Conservation (phyloP, 1,139 yeast genomes). For the Suhomyces yuchorum region DNA sequence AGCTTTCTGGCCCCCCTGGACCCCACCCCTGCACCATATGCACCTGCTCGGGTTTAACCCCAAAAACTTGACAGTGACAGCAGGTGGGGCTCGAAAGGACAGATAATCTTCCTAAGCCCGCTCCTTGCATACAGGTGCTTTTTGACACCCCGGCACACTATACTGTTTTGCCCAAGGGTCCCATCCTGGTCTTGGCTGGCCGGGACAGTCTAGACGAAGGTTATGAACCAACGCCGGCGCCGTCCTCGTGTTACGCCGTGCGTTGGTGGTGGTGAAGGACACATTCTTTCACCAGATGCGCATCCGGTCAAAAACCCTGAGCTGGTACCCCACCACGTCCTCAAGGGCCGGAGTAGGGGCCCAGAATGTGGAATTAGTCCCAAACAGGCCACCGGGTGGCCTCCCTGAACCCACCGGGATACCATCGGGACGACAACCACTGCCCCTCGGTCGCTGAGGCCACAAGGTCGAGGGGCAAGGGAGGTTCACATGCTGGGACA, state of each 20-base stretch:
- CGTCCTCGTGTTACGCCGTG: conserved; percentile 1
- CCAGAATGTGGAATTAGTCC: background rate
- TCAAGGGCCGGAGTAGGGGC: background rate
- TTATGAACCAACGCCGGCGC: background rate
- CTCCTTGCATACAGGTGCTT: background rate
- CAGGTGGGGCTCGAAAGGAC: background rate
- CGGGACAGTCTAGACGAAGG: conserved; percentile 1
- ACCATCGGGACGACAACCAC: too few species aligned
- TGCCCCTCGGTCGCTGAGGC: too few species aligned
- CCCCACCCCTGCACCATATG: background rate
- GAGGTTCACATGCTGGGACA: background rate
- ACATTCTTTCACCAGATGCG: background rate
- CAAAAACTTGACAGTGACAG: background rate
- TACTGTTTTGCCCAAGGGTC: background rate
- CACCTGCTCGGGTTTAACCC: background rate
- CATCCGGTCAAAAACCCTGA: background rate
- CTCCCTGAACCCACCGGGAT: too few species aligned
- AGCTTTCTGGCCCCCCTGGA: background rate
- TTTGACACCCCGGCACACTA: background rate
- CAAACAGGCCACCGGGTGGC: background rate
- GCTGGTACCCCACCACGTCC: background rate
- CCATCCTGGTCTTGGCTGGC: conserved; percentile 1
- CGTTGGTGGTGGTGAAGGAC: background rate
- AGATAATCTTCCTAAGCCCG: background rate
- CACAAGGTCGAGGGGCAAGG: too few species aligned